These are phyloP conservation scores for Plasmodium sp. DNA, from an alignment of 169 alveolate genomes.

Conservation along the genomic window DNA sequence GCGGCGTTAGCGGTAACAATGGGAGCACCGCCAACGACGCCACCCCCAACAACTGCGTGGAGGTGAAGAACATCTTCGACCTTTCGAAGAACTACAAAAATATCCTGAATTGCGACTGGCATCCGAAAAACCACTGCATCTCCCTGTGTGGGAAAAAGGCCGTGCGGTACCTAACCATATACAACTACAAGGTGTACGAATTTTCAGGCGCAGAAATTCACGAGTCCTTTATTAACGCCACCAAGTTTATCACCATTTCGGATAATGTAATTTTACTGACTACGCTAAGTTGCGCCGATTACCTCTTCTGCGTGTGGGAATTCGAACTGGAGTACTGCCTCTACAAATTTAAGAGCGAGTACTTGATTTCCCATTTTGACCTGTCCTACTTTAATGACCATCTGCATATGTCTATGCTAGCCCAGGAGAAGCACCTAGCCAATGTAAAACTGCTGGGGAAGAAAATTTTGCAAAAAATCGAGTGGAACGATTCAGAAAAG, in stretches of 20 bases:
- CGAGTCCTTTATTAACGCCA: constrained; percentile 34
- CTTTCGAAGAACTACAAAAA: constrained; percentile 67
- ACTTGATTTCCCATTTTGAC: constrained; percentile 63
- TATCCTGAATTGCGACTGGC: constrained; percentile 64
- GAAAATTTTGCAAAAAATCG: constrained; percentile 57
- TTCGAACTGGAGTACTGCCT: constrained; percentile 62
- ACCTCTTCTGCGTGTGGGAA: constrained; percentile 70
- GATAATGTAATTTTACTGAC: constrained; percentile 45
- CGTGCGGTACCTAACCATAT: constrained; percentile 47
- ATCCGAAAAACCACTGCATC: constrained; percentile 64
- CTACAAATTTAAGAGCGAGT: constrained; percentile 70
- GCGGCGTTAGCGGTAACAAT: neutral
- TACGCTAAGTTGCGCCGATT: constrained; percentile 56
- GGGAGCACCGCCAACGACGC: neutral
- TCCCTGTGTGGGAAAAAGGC: constrained; percentile 66
- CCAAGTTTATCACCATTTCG: constrained; percentile 45
- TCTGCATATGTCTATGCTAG: constrained; percentile 48
- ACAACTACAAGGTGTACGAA: constrained; percentile 67
- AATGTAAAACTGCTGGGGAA: constrained; percentile 22
- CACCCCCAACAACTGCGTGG: neutral
- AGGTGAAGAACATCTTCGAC: constrained; percentile 33
- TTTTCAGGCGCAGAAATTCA: constrained; percentile 55
- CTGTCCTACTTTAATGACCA: constrained; percentile 24
- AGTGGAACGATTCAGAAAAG: constrained; percentile 26
- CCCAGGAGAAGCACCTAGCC: constrained; percentile 60